A percentile compares a stretch with the other conserved stretches of the same genome.
phyloP scores from a whole-genome alignment of 2,329 filamentous ascomycete species.

The Fusarium sp. region DNA sequence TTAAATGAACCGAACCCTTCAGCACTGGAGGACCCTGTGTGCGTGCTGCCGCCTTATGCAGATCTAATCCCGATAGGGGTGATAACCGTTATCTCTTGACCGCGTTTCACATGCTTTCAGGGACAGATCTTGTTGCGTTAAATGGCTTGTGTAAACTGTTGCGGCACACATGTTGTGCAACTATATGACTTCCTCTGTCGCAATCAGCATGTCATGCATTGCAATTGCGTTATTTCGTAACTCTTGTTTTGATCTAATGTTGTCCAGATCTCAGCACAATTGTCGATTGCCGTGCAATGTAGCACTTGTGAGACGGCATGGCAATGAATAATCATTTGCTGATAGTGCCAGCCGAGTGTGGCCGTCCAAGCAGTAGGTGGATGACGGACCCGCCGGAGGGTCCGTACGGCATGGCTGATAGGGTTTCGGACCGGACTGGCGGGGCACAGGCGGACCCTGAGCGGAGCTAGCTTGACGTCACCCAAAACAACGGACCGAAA shows the following conservation, averaged over 20 bases:
- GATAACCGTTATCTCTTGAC: conserved; percentile 36
- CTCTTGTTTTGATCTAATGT: background rate
- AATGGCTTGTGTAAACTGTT: conserved; percentile 10
- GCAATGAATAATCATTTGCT: conserved; percentile 35
- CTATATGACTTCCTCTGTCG: background rate
- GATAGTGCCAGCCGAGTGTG: conserved; percentile 37
- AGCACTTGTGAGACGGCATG: conserved; percentile 16
- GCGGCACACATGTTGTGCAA: conserved; percentile 12
- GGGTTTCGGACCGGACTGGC: conserved; percentile 43
- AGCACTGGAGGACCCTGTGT: conserved; percentile 25
- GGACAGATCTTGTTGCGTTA: conserved; percentile 21
- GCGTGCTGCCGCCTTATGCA: conserved; percentile 22
- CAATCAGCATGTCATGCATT: conserved; percentile 3
- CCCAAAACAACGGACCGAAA: conserved; percentile 42
- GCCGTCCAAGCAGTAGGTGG: conserved; percentile 11
- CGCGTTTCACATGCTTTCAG: conserved; percentile 43
- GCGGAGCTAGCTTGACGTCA: conserved; percentile 51
- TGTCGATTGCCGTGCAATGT: conserved; percentile 21
- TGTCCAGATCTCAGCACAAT: conserved; percentile 18
- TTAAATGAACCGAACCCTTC: conserved; percentile 32
- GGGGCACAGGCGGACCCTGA: conserved; percentile 30
- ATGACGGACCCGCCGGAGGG: conserved; percentile 37
- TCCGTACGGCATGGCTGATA: conserved; percentile 50
- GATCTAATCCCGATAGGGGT: conserved; percentile 21
- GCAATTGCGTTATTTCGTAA: background rate